A percentile compares a stretch with the other conserved stretches of the same genome.
These are phyloP conservation scores for Paulownia fortunei DNA, from an alignment of 257 asterid genomes.

Conservation along the genomic window DNA sequence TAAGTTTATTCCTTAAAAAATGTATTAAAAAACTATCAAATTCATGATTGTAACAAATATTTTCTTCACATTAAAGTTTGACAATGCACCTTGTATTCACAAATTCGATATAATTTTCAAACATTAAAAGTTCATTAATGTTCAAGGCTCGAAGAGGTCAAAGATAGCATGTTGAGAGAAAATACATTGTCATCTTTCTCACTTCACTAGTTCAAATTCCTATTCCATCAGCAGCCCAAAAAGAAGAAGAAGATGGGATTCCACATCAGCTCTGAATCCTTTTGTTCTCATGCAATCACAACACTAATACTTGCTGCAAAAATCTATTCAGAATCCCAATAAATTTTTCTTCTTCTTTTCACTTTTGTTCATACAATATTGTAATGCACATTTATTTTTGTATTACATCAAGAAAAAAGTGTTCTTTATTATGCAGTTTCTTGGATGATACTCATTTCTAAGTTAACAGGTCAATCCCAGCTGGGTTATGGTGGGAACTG, in stretches of 20 bases:
- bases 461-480: constrained; percentile 1
- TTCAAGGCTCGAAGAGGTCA: too few relatives aligned
- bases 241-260: background rate
- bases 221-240: background rate
- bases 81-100: too few relatives aligned
- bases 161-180: too few relatives aligned
- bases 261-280: background rate
- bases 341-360: background rate
- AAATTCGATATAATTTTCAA: too few relatives aligned
- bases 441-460: background rate
- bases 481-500: background rate
- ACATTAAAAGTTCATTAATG: background rate
- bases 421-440: background rate
- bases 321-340: constrained; percentile 13
- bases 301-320: background rate
- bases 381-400: background rate
- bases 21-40: too few relatives aligned
- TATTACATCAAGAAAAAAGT: background rate
- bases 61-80: too few relatives aligned
- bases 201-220: too few relatives aligned
- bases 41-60: too few relatives aligned
- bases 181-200: background rate
- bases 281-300: background rate
- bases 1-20: too few relatives aligned
- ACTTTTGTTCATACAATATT: background rate